A percentile compares a stretch with the other conserved stretches of the same genome.
phyloP scores from a whole-genome alignment of 352 stramenopile genomes.

The Phytophthora constricta region DNA sequence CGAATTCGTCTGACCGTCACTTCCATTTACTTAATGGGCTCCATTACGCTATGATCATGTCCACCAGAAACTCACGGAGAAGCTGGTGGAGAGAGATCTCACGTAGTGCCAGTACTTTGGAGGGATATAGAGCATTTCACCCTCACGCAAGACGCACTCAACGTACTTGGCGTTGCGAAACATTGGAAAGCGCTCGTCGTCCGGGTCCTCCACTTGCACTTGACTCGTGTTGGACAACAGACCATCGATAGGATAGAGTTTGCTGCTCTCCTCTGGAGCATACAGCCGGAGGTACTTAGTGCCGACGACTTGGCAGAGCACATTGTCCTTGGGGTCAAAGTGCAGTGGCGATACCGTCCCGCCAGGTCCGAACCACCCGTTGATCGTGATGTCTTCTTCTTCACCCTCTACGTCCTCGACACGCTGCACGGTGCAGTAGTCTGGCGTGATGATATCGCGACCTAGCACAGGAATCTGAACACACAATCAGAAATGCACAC shows the following conservation, averaged over 20 bases:
- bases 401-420: constrained; percentile 48
- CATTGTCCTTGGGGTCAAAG: constrained; percentile 91
- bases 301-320: constrained; percentile 88
- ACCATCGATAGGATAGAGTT: constrained; percentile 86
- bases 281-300: constrained; percentile 88
- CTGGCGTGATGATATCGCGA: constrained; percentile 83
- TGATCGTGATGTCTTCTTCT: constrained; percentile 78
- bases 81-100: constrained; percentile 76
- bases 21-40: no score
- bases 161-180: constrained; percentile 62
- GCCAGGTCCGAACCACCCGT: constrained; percentile 88
- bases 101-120: constrained; percentile 91
- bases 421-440: constrained; percentile 87
- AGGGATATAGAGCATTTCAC: constrained; percentile 91
- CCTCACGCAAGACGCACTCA: constrained; percentile 73
- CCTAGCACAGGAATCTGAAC: constrained; percentile 79
- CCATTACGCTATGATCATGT: constrained; percentile 11
- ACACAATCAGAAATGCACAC: constrained; percentile 8
- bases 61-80: constrained; percentile 90
- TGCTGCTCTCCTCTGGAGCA: constrained; percentile 62
- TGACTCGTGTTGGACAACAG: constrained; percentile 88
- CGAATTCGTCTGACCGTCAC: background rate
- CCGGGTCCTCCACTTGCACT: constrained; percentile 64
- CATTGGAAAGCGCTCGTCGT: constrained; percentile 57
- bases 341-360: constrained; percentile 88